Evolutionary conservation across 2,329 filamentous ascomycete genomes (phyloP), one percentile per base, ranked within the genome.

Genomic region (Xylariomycetidae sp.): DNA sequence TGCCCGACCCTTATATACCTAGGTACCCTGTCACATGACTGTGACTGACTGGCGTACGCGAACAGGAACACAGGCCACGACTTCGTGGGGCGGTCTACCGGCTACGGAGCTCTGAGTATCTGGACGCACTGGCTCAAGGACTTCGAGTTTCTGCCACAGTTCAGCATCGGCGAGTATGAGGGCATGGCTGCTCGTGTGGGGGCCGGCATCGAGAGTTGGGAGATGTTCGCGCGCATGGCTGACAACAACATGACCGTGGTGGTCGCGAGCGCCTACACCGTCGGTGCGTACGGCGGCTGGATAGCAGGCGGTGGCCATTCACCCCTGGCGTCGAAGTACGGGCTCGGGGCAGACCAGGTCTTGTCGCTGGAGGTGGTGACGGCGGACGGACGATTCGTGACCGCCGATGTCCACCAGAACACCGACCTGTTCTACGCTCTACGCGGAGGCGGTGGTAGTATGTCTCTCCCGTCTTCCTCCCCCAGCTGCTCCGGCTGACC

Each of bases 371-470:
- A 68, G 26, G 64, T 70, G 3, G 58, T 75, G 3, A 68, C 65
- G 9, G 67, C 63, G 0, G 52, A 58, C 25, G 72, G 72, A 1
- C 37, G 56, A 6, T 52, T 67, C 16, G 43, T 74, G 1, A 65
- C 57, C 4, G 72, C 69, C 2, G 63, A 61, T 27, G 58, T 53
- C 14, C 50, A 58, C 3, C 48, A 67, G 19, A 68, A 77, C 38
- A 42, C 58, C 0, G 74, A 78, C 35, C 55, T 79, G 6, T 77
- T 72, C 54, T 79, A 71, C 65, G 74, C 74, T 3, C 52, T 76
- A 4, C 58, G 63, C 25, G 71, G 71, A 9, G 71, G 73, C 2
- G 71, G 73, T 56, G 35, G 69, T 19, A 47, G 49, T 53, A 45
- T 39, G 50, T 14, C 14, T 13, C 33, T 18, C 22, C 12, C 13